These are phyloP conservation scores for Dactylella cylindrospora DNA, from an alignment of 2,329 filamentous ascomycete species.

Conservation along the genomic window DNA sequence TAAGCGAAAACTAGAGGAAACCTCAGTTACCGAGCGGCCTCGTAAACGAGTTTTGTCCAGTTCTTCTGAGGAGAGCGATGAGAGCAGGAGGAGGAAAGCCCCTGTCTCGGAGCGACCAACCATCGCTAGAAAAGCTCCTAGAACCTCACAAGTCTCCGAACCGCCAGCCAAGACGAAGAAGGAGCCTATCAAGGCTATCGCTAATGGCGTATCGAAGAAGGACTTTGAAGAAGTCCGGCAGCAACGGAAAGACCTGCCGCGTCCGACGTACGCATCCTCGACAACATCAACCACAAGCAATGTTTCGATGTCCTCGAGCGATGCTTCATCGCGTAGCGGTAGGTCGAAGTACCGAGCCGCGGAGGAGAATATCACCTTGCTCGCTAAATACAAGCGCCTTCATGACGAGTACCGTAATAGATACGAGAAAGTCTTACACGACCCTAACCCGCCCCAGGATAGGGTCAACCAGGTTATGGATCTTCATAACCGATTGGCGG, in stretches of 20 bases:
- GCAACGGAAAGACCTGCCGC: slow-evolving; percentile 20
- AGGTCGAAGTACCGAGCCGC: slow-evolving; percentile 16
- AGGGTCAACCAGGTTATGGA: slow-evolving; percentile 32
- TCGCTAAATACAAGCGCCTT: slow-evolving; percentile 32
- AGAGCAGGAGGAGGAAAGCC: slow-evolving; percentile 24
- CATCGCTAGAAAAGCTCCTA: slow-evolving; percentile 33
- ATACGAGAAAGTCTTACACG: slow-evolving; percentile 31
- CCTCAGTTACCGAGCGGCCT: slow-evolving; percentile 5
- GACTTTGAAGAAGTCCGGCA: slow-evolving; percentile 26
- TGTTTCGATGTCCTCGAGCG: slow-evolving; percentile 35
- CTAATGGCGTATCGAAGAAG: slow-evolving; percentile 33
- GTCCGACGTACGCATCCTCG: slow-evolving; percentile 30
- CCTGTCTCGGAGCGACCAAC: slow-evolving; percentile 29
- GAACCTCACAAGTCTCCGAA: slow-evolving; percentile 17
- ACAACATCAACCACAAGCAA: slow-evolving; percentile 35
- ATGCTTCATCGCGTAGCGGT: slow-evolving; percentile 26
- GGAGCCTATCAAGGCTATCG: slow-evolving; percentile 13
- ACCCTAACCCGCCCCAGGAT: slow-evolving; percentile 33
- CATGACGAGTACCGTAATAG: slow-evolving; percentile 37
- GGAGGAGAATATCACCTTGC: slow-evolving; percentile 14
- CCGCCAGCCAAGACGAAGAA: slow-evolving; percentile 17
- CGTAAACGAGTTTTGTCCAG: slow-evolving; percentile 31
- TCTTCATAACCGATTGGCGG: slow-evolving; percentile 28
- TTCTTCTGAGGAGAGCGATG: slow-evolving; percentile 32
- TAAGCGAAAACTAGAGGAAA: slow-evolving; percentile 19